Evolutionary conservation across 2,329 filamentous ascomycete genomes (phyloP), one percentile per base, ranked within the genome.

Genomic region (Fusarium sp.): DNA sequence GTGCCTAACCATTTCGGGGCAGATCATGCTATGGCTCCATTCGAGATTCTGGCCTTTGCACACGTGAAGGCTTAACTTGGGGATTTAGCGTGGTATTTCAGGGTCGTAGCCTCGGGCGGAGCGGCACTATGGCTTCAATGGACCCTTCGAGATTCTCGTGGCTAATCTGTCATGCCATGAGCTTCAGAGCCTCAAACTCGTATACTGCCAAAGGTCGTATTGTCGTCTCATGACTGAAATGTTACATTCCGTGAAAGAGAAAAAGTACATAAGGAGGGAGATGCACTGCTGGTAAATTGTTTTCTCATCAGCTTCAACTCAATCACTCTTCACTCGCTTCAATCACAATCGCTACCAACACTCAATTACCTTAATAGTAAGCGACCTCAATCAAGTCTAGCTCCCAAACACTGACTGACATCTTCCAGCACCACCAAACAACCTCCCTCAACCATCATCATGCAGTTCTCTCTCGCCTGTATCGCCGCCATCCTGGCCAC

Each of bases 391-490:
- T 20, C 45, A 39, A 32, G 13, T 36, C 20, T 6, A 20, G 1
- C 15, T 51, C 2, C 2, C 22, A 24, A 0, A 6, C 28, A 45
- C 59, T 54, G 22, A 59, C 59, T 45, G 22, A 72, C 13, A 13
- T 2, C 3, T 12, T 5, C 5, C n/a, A 71, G 56, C 41, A 50
- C 20, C 36, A 41, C 12, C 15, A 56, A 56, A 58, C 26, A 26
- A 36, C 30, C 13, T 28, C 48, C 26, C 8, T 24, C 58, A 65
- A 70, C 77, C 67, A 59, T 61, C 73, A 84, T 36, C 56, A 86
- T 86, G 85, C 82, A 85, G 75, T 77, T 86, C 81, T 81, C 83
- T 63, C 78, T 82, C 67, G 75, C 84, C 75, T 62, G 84, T 66
- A 66, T 81, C 70, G 72, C 72, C 8, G 71, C 79, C 73, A 70